A percentile compares a stretch with the other conserved stretches of the same genome.
Evolutionary conservation across 352 stramenopile genomes (phyloP).

Genomic region (Hyaloperonospora arabidopsidis): DNA sequence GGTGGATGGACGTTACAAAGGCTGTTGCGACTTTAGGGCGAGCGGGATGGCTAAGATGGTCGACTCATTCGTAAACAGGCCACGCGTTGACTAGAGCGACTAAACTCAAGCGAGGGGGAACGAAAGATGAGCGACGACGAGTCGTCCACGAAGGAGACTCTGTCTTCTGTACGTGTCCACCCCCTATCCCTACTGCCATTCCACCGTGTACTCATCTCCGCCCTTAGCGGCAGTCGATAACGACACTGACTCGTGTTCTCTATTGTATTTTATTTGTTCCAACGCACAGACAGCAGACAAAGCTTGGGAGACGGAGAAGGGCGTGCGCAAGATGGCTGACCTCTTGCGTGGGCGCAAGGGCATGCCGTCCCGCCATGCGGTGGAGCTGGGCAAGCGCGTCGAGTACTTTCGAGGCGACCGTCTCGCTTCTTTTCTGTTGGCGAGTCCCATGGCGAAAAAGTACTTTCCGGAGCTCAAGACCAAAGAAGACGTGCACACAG

Average conservation of each 20-base stretch:
- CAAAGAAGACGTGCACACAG: conserved; percentile 69
- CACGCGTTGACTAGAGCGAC: conserved; percentile 24
- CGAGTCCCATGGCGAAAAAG: conserved; percentile 68
- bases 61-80: conserved; percentile 27
- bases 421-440: conserved; percentile 71
- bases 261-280: background rate
- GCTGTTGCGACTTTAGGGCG: conserved; percentile 26
- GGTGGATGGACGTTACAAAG: background rate
- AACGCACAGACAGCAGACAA: conserved; percentile 31
- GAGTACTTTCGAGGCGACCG: conserved; percentile 90
- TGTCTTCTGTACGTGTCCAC: conserved; percentile 18
- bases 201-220: background rate
- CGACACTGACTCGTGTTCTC: conserved; percentile 11
- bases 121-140: conserved; percentile 24
- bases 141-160: conserved; percentile 15
- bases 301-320: conserved; percentile 69
- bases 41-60: conserved; percentile 9
- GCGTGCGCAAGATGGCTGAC: conserved; percentile 76
- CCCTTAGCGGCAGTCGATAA: background rate
- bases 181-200: background rate
- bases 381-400: conserved; percentile 87
- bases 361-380: conserved; percentile 82
- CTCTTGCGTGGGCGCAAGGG: conserved; percentile 77
- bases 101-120: conserved; percentile 4
- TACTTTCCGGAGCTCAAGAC: conserved; percentile 75